phyloP scores from a whole-genome alignment of 1,139 yeast genomes.

The Kazachstania sp. region DNA sequence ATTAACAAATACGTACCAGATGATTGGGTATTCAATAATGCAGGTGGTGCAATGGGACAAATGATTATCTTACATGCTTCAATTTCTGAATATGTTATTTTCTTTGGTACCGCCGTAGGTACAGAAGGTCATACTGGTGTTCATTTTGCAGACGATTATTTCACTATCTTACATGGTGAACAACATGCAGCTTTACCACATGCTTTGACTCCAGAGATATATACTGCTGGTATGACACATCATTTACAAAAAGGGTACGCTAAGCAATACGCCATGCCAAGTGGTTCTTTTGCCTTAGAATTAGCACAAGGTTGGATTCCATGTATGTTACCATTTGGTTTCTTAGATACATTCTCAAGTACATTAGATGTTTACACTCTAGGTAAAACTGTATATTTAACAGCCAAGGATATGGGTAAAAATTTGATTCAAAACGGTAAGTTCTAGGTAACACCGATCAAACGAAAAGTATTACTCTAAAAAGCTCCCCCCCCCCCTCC shows the following conservation, averaged over 20 bases:
- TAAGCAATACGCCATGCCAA: conserved; percentile 81
- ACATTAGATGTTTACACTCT: conserved; percentile 73
- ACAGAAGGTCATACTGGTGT: conserved; percentile 95
- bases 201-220: conserved; percentile 54
- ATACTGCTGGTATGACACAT: conserved; percentile 75
- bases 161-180: conserved; percentile 75
- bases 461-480: no score
- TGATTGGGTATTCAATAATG: conserved; percentile 94
- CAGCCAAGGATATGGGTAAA: conserved; percentile 68
- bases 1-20: conserved; percentile 63
- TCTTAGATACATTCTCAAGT: conserved; percentile 67
- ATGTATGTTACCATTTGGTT: conserved; percentile 93
- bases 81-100: conserved; percentile 81
- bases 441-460: conserved; percentile 34
- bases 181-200: conserved; percentile 65
- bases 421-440: conserved; percentile 48
- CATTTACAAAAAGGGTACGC: conserved; percentile 63
- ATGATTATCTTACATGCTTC: conserved; percentile 95
- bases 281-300: conserved; percentile 79
- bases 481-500: no score
- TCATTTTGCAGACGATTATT: conserved; percentile 94
- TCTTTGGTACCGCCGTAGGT: conserved; percentile 83
- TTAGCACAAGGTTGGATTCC: conserved; percentile 99
- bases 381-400: conserved; percentile 56
- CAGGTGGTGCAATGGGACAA: conserved; percentile 98